Evolutionary conservation across 768 basidiomycete species (phyloP), one percentile per base, ranked within the genome.

Genomic region (Lactarius tabidus): DNA sequence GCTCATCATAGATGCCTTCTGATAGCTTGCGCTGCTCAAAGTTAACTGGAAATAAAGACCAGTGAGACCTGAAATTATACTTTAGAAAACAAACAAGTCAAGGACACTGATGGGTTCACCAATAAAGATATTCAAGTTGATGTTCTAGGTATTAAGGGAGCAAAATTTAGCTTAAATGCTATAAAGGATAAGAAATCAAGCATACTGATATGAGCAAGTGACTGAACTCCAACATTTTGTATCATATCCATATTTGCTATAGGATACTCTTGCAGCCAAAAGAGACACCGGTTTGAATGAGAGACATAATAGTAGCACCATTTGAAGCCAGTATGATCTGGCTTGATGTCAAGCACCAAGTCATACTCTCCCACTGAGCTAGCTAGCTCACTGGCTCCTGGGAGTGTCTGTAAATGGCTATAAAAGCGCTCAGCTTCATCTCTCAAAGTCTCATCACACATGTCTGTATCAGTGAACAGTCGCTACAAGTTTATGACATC

Each of bases 1-100:
- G 77, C 26, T 73, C 71, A 43, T 79, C 74, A 55, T 66, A 62
- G 6, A 70, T 48, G 0, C 2, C 63, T 39, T 18, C 59, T 39
- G 2, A 57, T 26, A 20, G 70, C 43, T 9, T 18, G 2, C 3
- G 20, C 9, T 33, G 26, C n/a, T 57, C 38, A 31, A 64, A 65
- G 1, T 36, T 51, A 36, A 69, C 38, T 2, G 74, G 73, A 43
- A 71, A 74, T 38, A 71, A 60, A 14, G 72, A 73, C 14, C 70
- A 65, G 38, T 73, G 67, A 10, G 53, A 35, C 74, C 68, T 72
- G 31, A 51, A 33, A 39, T 23, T 45, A 12, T 12, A 12, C n/a
- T 10, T 23, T n/a, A 43, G 18, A 43, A 1, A 7, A 20, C 4
- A 43, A 43, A 23, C 10, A 23, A 41, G 60, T 51, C 20, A 29